Percentiles rank a stretch among this genome's conserved stretches.
Evolutionary conservation across 176 grass and related monocot species (phyloP).

Genomic region (Oropetium thomaeum): DNA sequence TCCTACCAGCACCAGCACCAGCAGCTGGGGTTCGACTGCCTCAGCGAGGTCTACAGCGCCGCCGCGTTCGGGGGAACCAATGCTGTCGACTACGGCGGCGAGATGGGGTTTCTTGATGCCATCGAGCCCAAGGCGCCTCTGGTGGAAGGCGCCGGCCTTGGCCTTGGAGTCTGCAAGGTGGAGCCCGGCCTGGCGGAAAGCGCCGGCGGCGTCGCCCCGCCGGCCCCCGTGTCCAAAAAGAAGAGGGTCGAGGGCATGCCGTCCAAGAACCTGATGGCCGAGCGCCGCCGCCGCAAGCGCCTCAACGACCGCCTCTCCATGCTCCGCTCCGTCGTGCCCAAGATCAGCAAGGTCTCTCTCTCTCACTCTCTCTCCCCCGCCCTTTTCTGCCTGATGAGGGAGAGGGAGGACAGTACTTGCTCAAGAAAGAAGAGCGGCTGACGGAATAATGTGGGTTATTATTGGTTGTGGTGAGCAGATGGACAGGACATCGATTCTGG

Average conservation of each 20-base stretch:
- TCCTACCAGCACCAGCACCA: slow-evolving; percentile 41
- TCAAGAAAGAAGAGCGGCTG: too few species aligned
- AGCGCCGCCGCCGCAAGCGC: slow-evolving; percentile 89
- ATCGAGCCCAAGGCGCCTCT: slow-evolving; percentile 33
- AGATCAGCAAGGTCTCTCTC: slow-evolving; percentile 99
- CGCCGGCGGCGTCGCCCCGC: slow-evolving; percentile 10
- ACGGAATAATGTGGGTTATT: neutral
- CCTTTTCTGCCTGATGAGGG: too few species aligned
- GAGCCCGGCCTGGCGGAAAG: slow-evolving; percentile 57
- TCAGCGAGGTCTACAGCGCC: slow-evolving; percentile 63
- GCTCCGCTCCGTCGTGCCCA: slow-evolving; percentile 96
- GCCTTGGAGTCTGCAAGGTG: slow-evolving; percentile 64
- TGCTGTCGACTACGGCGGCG: slow-evolving; percentile 30
- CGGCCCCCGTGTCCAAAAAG: slow-evolving; percentile 61
- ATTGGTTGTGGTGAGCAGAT: slow-evolving; percentile 47
- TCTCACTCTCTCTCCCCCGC: too few species aligned
- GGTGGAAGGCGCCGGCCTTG: slow-evolving; percentile 22
- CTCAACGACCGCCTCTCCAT: slow-evolving; percentile 99
- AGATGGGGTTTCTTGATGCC: slow-evolving; percentile 52
- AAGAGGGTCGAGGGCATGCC: slow-evolving; percentile 93
- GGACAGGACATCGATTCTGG: slow-evolving; percentile 95
- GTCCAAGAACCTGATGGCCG: slow-evolving; percentile 99
- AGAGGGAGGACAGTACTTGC: too few species aligned
- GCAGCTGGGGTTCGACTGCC: slow-evolving; percentile 65
- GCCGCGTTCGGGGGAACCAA: slow-evolving; percentile 30